Conservation (phyloP, 768 basidiomycete genomes). For the Galerina sulciceps region DNA sequence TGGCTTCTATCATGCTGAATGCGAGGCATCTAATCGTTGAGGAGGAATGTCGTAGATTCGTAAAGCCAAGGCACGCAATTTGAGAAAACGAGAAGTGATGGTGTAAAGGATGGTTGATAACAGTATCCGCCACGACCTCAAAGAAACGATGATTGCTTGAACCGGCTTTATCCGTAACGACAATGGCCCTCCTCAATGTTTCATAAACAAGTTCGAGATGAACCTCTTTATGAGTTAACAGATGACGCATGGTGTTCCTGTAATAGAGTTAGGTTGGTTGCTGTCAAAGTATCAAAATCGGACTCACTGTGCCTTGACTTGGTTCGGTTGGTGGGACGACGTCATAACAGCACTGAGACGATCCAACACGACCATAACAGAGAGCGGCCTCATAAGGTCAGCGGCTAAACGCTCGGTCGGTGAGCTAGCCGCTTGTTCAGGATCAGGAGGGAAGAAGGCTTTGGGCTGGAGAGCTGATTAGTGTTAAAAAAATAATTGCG, state of each 20-base stretch:
- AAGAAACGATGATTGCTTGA: slow-evolving; percentile 73
- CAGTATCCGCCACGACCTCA: slow-evolving; percentile 73
- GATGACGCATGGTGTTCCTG: slow-evolving; percentile 78
- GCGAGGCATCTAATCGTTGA: slow-evolving; percentile 70
- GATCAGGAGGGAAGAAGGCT: slow-evolving; percentile 73
- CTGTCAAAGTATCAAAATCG: not conserved
- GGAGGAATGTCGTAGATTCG: slow-evolving; percentile 81
- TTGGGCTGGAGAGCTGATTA: slow-evolving; percentile 57
- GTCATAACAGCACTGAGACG: slow-evolving; percentile 72
- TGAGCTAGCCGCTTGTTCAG: slow-evolving; percentile 60
- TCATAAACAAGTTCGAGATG: slow-evolving; percentile 65
- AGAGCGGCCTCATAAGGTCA: slow-evolving; percentile 59
- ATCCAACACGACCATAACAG: slow-evolving; percentile 58
- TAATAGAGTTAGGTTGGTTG: slow-evolving; percentile 11
- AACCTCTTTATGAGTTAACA: slow-evolving; percentile 62
- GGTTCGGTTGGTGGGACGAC: slow-evolving; percentile 54
- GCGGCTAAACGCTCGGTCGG: slow-evolving; percentile 60
- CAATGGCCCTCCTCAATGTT: slow-evolving; percentile 70
- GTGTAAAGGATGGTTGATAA: slow-evolving; percentile 51
- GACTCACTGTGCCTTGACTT: slow-evolving; percentile 68
- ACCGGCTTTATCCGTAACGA: slow-evolving; percentile 54
- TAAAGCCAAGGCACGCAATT: slow-evolving; percentile 74
- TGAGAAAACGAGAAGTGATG: slow-evolving; percentile 78
- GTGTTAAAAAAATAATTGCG: not conserved
- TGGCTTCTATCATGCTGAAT: slow-evolving; percentile 74